phyloP scores from a whole-genome alignment of 768 basidiomycete genomes.

The Pulveroboletus sp. region DNA sequence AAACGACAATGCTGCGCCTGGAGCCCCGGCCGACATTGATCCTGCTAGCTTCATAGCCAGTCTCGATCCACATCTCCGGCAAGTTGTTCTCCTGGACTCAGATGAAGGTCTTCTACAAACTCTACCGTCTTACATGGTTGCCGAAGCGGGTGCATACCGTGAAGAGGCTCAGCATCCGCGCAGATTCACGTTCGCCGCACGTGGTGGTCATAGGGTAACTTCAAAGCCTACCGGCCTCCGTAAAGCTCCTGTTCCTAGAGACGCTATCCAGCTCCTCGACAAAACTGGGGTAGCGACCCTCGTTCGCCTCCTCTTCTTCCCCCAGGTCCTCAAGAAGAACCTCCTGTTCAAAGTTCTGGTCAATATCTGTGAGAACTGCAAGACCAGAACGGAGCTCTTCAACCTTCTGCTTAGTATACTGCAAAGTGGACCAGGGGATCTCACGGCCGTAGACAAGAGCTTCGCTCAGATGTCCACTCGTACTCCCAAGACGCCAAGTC shows the following conservation, averaged over 20 bases:
- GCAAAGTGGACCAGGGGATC: conserved; percentile 92
- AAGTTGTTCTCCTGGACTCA: conserved; percentile 87
- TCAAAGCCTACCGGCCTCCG: conserved; percentile 35
- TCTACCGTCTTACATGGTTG: conserved; percentile 80
- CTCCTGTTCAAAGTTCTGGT: conserved; percentile 85
- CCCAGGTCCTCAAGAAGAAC: conserved; percentile 83
- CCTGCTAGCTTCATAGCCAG: conserved; percentile 89
- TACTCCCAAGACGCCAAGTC: conserved; percentile 46
- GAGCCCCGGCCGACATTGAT: conserved; percentile 69
- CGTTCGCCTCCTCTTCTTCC: conserved; percentile 93
- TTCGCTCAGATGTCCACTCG: conserved; percentile 89
- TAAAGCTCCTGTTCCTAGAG: conserved; percentile 60
- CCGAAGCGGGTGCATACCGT: conserved; percentile 74
- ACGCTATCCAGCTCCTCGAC: conserved; percentile 91
- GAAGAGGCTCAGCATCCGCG: conserved; percentile 44
- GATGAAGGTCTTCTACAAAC: conserved; percentile 81
- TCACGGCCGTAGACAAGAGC: conserved; percentile 87
- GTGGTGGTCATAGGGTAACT: conserved; percentile 23
- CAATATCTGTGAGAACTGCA: conserved; percentile 93
- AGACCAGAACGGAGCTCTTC: conserved; percentile 88
- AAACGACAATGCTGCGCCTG: conserved; percentile 28
- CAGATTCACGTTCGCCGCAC: conserved; percentile 30
- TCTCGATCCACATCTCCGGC: conserved; percentile 83
- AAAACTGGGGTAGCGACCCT: conserved; percentile 84
- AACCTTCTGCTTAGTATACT: conserved; percentile 91